Conservation (phyloP, 164 flowering plant genomes). For the Echeveria elegans region DNA sequence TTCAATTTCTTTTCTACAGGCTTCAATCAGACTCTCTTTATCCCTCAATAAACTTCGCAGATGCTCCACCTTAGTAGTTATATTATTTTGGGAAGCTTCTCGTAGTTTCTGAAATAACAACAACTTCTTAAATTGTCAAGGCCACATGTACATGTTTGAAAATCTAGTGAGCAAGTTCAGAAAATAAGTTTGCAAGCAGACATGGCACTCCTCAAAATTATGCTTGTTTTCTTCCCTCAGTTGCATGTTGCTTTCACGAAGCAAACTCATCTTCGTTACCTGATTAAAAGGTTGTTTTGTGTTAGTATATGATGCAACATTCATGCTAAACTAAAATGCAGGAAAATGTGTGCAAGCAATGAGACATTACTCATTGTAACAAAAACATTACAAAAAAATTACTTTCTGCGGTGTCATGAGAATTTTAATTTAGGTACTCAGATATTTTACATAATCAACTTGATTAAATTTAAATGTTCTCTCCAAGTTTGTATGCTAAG, state of each 20-base stretch:
- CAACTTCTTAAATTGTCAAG: not conserved
- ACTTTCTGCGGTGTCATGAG: no score
- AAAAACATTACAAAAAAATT: no score
- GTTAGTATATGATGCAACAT: no score
- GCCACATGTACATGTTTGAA: not conserved
- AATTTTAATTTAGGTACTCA: no score
- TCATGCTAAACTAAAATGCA: no score
- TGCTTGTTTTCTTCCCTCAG: not conserved
- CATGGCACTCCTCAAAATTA: not conserved
- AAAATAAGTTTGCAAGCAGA: not conserved
- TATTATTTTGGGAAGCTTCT: not conserved
- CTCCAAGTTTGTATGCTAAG: no score
- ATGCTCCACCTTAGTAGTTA: not conserved
- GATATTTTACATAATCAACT: no score
- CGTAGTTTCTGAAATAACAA: not conserved
- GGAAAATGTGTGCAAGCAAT: no score
- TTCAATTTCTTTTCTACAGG: not conserved
- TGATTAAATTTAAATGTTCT: no score
- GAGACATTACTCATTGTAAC: no score
- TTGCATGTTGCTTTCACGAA: not conserved
- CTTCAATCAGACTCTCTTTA: not conserved
- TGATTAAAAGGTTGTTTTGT: no score
- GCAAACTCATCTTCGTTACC: slow-evolving; percentile 26
- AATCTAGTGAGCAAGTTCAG: not conserved
- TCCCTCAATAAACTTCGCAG: not conserved